Percentiles rank a stretch among this genome's conserved stretches.
Conservation (phyloP, 108 stramenopile species). For the Nitzschia sp. region DNA sequence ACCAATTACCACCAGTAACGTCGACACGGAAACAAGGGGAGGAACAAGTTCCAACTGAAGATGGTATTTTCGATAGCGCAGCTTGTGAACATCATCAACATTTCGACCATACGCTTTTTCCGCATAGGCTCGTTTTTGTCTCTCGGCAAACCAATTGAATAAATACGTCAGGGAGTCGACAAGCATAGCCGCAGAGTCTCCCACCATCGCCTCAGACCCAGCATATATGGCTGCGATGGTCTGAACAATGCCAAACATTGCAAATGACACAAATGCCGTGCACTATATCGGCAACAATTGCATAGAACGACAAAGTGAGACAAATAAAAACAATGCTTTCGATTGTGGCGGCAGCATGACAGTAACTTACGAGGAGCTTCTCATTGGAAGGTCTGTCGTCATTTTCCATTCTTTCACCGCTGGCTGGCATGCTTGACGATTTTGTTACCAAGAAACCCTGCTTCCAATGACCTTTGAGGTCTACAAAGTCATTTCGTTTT, state of each 20-base stretch:
- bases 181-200: constrained; percentile 42
- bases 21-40: constrained; percentile 58
- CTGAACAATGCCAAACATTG: constrained; percentile 56
- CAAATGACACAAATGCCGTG: constrained; percentile 66
- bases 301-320: not conserved
- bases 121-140: constrained; percentile 36
- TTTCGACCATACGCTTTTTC: constrained; percentile 54
- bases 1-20: constrained; percentile 55
- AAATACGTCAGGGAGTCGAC: constrained; percentile 70
- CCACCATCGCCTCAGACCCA: constrained; percentile 33
- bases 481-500: no score
- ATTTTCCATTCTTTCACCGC: no score
- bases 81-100: not conserved
- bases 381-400: not conserved
- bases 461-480: no score
- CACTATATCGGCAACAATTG: not conserved
- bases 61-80: constrained; percentile 18
- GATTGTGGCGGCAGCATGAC: not conserved
- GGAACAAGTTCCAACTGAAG: constrained; percentile 66
- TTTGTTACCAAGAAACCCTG: no score
- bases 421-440: no score
- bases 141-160: constrained; percentile 68
- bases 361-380: not conserved
- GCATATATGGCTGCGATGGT: constrained; percentile 53
- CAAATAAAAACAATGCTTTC: not conserved